Evolutionary conservation across 306 rosid species (phyloP).

Genomic region (Biancaea sappan): DNA sequence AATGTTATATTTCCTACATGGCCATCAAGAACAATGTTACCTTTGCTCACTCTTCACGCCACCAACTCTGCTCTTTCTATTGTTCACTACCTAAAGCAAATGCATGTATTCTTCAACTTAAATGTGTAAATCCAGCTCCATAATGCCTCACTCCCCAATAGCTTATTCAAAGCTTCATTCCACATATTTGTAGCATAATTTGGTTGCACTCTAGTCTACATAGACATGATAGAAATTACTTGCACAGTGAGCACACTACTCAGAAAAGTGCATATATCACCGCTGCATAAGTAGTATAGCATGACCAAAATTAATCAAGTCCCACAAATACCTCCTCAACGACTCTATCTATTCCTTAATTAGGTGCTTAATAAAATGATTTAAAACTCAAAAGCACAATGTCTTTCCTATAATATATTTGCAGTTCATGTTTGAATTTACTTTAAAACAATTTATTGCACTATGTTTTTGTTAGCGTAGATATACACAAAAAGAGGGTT

Average conservation of each 20-base stretch:
- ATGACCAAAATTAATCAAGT: background rate
- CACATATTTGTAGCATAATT: slow-evolving; percentile 98
- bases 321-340: slow-evolving; percentile 7
- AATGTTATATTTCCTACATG: too few species aligned
- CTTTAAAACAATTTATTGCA: slow-evolving; percentile 13
- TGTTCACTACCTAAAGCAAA: too few species aligned
- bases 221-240: slow-evolving; percentile 99
- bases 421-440: slow-evolving; percentile 10
- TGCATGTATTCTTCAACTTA: slow-evolving; percentile 4
- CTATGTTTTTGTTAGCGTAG: too few species aligned
- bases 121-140: background rate
- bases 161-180: slow-evolving; percentile 98
- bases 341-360: background rate
- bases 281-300: background rate
- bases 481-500: too few species aligned
- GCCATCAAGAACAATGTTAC: too few species aligned
- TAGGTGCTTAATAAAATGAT: background rate
- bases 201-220: slow-evolving; percentile 98
- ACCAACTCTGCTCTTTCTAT: too few species aligned
- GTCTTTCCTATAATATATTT: background rate
- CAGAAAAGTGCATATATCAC: slow-evolving; percentile 24
- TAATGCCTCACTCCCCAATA: slow-evolving; percentile 84
- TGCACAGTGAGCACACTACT: slow-evolving; percentile 42
- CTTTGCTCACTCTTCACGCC: too few species aligned
- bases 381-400: slow-evolving; percentile 7